Evolutionary conservation across 2,329 filamentous ascomycete species (phyloP), one percentile per base, ranked within the genome.

Genomic region (Hypoxylon rubiginosum): DNA sequence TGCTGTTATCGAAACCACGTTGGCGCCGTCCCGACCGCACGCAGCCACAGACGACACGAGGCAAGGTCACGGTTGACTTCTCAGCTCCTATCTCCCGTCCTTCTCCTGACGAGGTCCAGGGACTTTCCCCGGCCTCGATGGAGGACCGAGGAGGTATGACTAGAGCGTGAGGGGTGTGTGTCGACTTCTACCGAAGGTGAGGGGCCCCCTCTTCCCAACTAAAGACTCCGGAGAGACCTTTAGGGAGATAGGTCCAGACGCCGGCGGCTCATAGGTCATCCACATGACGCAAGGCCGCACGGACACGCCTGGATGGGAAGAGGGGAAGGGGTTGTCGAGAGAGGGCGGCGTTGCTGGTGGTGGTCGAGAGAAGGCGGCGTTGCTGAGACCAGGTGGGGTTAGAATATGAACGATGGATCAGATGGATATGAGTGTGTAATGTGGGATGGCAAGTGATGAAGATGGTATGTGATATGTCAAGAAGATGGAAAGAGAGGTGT

Each of bases 21-120:
- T 62, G 59, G 59, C 59, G 21, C 56, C 64, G 60, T 58, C 60
- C 30, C 59, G 24, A 54, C 52, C 53, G 28, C 24, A 61, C 66
- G 65, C n/a, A 65, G 66, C 62, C 45, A 49, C 36, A 39, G 66
- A 63, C 28, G 62, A 68, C 66, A 65, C 66, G 62, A 43, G 41
- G 43, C 34, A 55, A 13, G 56, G 61, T 64, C 52, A 19, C 34
- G 17, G 30, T 24, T 30, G 32, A 62, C 66, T 68, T 68, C 66
- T 36, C 66, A 60, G 66, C 66, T 61, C 46, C 48, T 67, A 65
- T 65, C 61, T 41, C 61, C 62, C 58, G 61, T 21, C 48, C 60
- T 24, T 19, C 58, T 52, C 57, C 19, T 41, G 24, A 57, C 48
- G 58, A 67, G 61, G 61, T 67, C 65, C 65, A 67, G 65, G 57